Evolutionary conservation across 371 early-diverging fungal species (phyloP).

Genomic region (Mycotypha africana): DNA sequence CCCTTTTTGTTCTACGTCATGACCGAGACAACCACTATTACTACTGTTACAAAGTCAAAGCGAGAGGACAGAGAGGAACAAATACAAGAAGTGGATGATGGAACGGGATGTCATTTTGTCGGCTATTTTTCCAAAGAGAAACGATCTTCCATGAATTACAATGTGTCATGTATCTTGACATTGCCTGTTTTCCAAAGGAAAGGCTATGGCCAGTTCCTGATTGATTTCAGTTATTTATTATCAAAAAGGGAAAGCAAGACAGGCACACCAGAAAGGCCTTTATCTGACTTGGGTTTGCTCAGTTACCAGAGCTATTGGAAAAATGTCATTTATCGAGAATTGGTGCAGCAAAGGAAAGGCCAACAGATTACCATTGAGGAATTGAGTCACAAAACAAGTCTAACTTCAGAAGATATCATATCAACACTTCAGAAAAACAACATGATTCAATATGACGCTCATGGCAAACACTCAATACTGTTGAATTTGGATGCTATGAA

Average conservation of each 20-base stretch:
- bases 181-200: slow-evolving; percentile 95
- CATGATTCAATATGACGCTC: slow-evolving; percentile 31
- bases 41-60: too few species aligned
- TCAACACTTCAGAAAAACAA: slow-evolving; percentile 59
- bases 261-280: slow-evolving; percentile 98
- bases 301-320: slow-evolving; percentile 92
- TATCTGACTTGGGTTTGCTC: slow-evolving; percentile 96
- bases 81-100: too few species aligned
- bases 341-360: slow-evolving; percentile 19
- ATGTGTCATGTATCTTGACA: slow-evolving; percentile 98
- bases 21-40: slow-evolving; percentile 69
- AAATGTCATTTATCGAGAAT: slow-evolving; percentile 27
- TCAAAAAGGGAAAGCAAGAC: slow-evolving; percentile 81
- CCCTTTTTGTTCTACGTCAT: slow-evolving; percentile 99
- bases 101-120: slow-evolving; percentile 86
- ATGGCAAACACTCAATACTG: slow-evolving; percentile 13
- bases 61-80: too few species aligned
- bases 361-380: slow-evolving; percentile 46
- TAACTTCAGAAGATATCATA: slow-evolving; percentile 71
- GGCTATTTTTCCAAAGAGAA: slow-evolving; percentile 99
- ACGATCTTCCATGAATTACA: slow-evolving; percentile 84
- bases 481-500: slow-evolving; percentile 34
- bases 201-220: slow-evolving; percentile 97
- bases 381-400: slow-evolving; percentile 54
- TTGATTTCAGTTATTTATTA: slow-evolving; percentile 96